Evolutionary conservation across 768 basidiomycete species (phyloP), one percentile per base, ranked within the genome.

Genomic region (Lactifluus hygrophoroides): DNA sequence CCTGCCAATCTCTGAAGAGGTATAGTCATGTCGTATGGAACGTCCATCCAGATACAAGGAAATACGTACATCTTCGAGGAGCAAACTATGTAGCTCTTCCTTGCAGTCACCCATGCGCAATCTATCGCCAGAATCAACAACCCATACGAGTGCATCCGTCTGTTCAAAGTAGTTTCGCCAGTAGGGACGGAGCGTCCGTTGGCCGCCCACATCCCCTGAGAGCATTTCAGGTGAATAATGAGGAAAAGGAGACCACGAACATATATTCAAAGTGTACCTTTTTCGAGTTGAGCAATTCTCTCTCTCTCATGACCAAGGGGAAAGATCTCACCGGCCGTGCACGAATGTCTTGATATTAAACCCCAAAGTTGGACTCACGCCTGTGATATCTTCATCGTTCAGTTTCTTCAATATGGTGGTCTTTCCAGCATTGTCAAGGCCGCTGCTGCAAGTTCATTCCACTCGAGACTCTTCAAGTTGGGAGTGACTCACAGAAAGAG

Each of bases 101-200:
- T 80, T 87, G 73, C 95, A 98, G 70, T 98, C 94, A 49, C 76
- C 73, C 80, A 96, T 90, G 61, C 96, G 81, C 75, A 92, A 78
- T 42, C 89, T 80, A 73, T 98, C 95, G 37, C 88, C 82, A 0
- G 94, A 95, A 75, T 99, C 96, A 42, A 99, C 94, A 17, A 99
- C 95, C 96, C 96, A 99, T 34, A 98, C 93, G 44, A 99, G 77
- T 7, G 90, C 95, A 72, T 98, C 96, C 10, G 96, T 98, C 72
- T 94, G 91, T 72, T 99, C 96, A 65, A 98, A 98, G 74, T 98
- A 98, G 71, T 98, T 99, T 25, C 92, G 78, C 96, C 96, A 99
- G 71, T 98, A 98, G 7, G 96, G 95, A 30, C 96, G 82, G 51
- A 99, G 83, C 0, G 92, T 94, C 57, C 87, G 84, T 71, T 99